phyloP scores from a whole-genome alignment of 441 rosid species.

The Brassica balearica region DNA sequence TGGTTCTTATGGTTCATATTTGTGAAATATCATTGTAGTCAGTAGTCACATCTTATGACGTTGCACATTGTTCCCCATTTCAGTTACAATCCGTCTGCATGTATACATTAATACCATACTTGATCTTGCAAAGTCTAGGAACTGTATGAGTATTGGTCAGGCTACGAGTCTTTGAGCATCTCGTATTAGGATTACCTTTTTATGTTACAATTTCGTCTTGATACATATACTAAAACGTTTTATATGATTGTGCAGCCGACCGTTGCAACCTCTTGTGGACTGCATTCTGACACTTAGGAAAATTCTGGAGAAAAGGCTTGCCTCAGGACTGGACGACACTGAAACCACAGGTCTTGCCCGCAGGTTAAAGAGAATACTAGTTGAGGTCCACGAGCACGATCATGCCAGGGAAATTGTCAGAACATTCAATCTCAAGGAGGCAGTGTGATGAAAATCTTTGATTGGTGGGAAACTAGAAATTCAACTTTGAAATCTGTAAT shows the following conservation, averaged over 20 bases:
- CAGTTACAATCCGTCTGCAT: slow-evolving; percentile 24
- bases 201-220: too few species aligned
- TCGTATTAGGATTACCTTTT: too few species aligned
- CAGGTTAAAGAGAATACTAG: slow-evolving; percentile 84
- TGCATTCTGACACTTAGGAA: slow-evolving; percentile 60
- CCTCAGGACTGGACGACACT: slow-evolving; percentile 56
- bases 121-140: slow-evolving; percentile 14
- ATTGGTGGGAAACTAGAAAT: too few species aligned
- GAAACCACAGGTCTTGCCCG: slow-evolving; percentile 86
- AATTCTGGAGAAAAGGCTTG: slow-evolving; percentile 64
- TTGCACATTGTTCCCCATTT: slow-evolving; percentile 3
- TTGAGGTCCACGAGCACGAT: slow-evolving; percentile 89
- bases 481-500: not conserved
- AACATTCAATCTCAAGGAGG: slow-evolving; percentile 81
- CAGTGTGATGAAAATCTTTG: slow-evolving; percentile 55
- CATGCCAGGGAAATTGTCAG: slow-evolving; percentile 76
- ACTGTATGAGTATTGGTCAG: slow-evolving; percentile 8
- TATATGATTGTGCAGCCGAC: slow-evolving; percentile 55
- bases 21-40: not conserved
- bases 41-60: not conserved
- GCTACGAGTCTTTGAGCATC: too few species aligned
- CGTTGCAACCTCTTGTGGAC: slow-evolving; percentile 86
- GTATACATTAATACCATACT: not conserved
- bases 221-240: not conserved
- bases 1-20: not conserved